Base-by-base conservation (phyloP, 805 yeast species). In the Cyberlindnera americana region DNA sequence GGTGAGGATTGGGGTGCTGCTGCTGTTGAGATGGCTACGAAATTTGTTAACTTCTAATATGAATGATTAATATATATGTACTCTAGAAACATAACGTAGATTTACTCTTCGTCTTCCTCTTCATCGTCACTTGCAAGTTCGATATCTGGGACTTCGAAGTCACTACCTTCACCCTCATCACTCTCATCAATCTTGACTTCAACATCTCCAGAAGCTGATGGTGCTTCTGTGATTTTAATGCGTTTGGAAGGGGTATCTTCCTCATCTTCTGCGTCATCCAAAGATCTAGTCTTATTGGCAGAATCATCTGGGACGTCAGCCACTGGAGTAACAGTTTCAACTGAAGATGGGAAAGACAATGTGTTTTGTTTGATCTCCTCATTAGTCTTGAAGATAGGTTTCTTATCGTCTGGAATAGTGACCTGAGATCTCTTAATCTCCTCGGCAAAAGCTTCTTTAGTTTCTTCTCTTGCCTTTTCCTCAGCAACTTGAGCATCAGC, bases 1-100 rank as follows among this genome's bases (percentile, higher is more conserved):
- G 99, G 99, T 49, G 87, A 77, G 57, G 99, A 93, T 63, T 91
- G 99, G 99, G 99, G 95, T 52, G 90, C 95, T 25, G 96, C 97
- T 39, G 99, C 99, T 13, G 96, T 93, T 19, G 99, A 91, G 69
- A 91, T 93, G 98, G 82, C 77, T 4, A 36, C 57, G 13, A 77
- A 77, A 51, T 76, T 35, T 26, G 25, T 23, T n/a, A 29, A 23
- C 7, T 46, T 22, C 17, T 39, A 15, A 18, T n/a, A n/a, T n/a
- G n/a, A n/a, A n/a, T n/a, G n/a, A n/a, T n/a, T n/a, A n/a, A n/a
- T n/a, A n/a, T n/a, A n/a, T n/a, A n/a, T n/a, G n/a, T n/a, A n/a
- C n/a, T n/a, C n/a, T n/a, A n/a, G n/a, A n/a, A n/a, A n/a, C n/a
- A n/a, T n/a, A n/a, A n/a, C n/a, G n/a, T n/a, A n/a, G n/a, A 7